Evolutionary conservation across 2,329 filamentous ascomycete species (phyloP).

Genomic region (Ophiosphaerella korrae): DNA sequence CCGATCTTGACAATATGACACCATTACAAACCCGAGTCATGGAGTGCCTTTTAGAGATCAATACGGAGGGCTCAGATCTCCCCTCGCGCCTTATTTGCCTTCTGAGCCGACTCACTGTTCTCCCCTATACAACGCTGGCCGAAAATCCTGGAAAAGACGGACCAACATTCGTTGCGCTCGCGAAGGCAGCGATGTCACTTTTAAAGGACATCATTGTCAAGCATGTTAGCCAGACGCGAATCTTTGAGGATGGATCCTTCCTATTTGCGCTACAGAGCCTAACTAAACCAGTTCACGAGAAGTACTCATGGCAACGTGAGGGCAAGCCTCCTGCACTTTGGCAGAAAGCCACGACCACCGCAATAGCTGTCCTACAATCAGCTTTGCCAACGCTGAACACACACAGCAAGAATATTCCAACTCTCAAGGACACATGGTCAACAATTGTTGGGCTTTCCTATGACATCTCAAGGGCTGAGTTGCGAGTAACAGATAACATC

Average conservation of each 20-base stretch:
- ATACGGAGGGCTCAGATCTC: constrained; percentile 67
- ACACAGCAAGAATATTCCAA: constrained; percentile 43
- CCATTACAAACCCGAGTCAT: constrained; percentile 73
- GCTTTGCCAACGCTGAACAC: constrained; percentile 59
- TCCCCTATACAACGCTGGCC: constrained; percentile 63
- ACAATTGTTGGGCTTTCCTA: constrained; percentile 47
- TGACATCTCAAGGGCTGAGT: constrained; percentile 46
- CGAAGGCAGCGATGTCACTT: constrained; percentile 78
- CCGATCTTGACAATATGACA: constrained; percentile 75
- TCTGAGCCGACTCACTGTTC: constrained; percentile 70
- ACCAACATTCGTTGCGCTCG: constrained; percentile 87
- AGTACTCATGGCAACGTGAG: constrained; percentile 76
- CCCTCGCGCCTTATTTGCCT: constrained; percentile 71
- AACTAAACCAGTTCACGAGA: constrained; percentile 71
- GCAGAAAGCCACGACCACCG: constrained; percentile 76
- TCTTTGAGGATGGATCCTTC: constrained; percentile 73
- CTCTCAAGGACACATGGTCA: constrained; percentile 66
- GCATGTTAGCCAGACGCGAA: constrained; percentile 66
- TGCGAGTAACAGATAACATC: constrained; percentile 42
- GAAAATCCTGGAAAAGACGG: constrained; percentile 46
- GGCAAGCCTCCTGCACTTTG: constrained; percentile 76
- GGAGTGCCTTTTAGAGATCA: constrained; percentile 69
- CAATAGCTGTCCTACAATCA: constrained; percentile 69
- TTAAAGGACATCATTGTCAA: constrained; percentile 65
- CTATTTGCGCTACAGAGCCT: constrained; percentile 69